These are phyloP conservation scores for Trichomonas gallinae DNA, from an alignment of 208 protist species.

Conservation along the genomic window DNA sequence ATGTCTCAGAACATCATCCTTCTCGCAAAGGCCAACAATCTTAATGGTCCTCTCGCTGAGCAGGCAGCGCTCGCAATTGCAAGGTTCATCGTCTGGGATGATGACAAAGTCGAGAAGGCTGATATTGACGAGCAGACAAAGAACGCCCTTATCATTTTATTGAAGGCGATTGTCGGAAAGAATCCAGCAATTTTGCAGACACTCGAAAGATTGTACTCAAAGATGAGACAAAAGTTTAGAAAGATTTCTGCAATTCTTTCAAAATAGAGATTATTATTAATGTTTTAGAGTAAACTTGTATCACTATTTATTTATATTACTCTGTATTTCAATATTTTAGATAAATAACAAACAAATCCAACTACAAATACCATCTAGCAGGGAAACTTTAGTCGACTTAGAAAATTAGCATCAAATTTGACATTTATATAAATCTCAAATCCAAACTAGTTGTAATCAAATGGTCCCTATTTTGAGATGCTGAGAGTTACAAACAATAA, in stretches of 20 bases:
- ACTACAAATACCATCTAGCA: too few relatives aligned
- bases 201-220: not conserved
- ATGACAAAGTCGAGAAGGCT: not conserved
- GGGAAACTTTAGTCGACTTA: too few relatives aligned
- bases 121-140: not conserved
- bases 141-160: not conserved
- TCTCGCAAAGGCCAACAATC: not conserved
- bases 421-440: too few relatives aligned
- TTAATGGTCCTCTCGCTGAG: not conserved
- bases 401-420: too few relatives aligned
- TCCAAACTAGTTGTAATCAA: too few relatives aligned
- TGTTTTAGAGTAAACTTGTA: too few relatives aligned
- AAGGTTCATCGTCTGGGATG: not conserved
- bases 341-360: too few relatives aligned
- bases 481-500: too few relatives aligned
- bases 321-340: too few relatives aligned
- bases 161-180: not conserved
- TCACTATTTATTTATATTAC: too few relatives aligned
- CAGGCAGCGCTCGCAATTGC: not conserved
- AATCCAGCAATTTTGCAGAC: not conserved
- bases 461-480: too few relatives aligned
- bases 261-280: too few relatives aligned
- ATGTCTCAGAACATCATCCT: not conserved
- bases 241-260: not conserved
- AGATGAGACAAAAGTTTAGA: not conserved